Evolutionary conservation across 768 basidiomycete genomes (phyloP).

Genomic region (Tricholoma saponaceum): DNA sequence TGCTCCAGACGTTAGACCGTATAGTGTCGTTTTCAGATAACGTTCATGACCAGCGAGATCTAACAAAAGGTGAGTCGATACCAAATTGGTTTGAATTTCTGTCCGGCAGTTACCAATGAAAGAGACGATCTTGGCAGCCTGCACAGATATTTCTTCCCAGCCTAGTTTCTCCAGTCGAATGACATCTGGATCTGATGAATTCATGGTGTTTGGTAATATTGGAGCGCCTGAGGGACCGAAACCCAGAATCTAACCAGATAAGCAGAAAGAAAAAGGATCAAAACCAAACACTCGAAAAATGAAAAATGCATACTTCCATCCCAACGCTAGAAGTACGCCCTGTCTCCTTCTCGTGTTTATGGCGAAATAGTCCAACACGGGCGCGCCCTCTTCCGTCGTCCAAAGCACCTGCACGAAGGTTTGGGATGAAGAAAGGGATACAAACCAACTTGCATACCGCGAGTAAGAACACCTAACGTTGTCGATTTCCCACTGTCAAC

Average conservation of each 20-base stretch:
- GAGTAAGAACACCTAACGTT: constrained; percentile 91
- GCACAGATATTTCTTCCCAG: constrained; percentile 93
- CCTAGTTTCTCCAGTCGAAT: constrained; percentile 82
- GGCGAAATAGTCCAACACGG: constrained; percentile 87
- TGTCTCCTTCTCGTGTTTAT: constrained; percentile 97
- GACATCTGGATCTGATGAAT: constrained; percentile 55
- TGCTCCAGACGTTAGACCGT: constrained; percentile 90
- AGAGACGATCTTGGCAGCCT: constrained; percentile 88
- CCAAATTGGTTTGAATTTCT: neutral
- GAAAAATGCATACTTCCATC: constrained; percentile 67
- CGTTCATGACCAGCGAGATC: constrained; percentile 96
- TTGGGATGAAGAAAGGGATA: constrained; percentile 14
- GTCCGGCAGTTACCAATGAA: constrained; percentile 64
- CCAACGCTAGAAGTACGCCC: constrained; percentile 95
- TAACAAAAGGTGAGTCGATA: constrained; percentile 20
- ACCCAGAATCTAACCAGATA: constrained; percentile 67
- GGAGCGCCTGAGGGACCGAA: constrained; percentile 75
- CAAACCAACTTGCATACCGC: constrained; percentile 47
- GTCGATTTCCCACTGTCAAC: constrained; percentile 94
- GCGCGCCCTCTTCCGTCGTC: constrained; percentile 82
- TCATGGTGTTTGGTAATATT: constrained; percentile 65
- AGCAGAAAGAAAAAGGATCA: neutral
- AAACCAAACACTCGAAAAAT: neutral
- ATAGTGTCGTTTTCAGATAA: constrained; percentile 90
- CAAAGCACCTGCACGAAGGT: constrained; percentile 47